Evolutionary conservation across 441 rosid species (phyloP).

Genomic region (Dalechampia spathulata): DNA sequence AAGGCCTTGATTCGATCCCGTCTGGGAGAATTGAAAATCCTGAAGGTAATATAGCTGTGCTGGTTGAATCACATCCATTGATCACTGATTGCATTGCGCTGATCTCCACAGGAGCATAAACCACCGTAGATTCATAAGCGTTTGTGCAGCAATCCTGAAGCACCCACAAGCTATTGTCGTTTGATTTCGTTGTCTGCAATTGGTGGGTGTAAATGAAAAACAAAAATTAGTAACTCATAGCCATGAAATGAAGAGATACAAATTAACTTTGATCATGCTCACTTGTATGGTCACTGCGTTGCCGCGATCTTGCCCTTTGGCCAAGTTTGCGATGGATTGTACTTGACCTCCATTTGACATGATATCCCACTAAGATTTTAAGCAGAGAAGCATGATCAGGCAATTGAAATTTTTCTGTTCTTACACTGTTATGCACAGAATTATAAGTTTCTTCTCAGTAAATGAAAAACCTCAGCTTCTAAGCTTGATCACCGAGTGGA

Average conservation of each 20-base stretch:
- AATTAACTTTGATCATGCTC: background rate
- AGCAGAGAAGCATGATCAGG: conserved; percentile 3
- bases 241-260: too few relatives aligned
- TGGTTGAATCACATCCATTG: conserved; percentile 87
- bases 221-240: background rate
- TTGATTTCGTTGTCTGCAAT: conserved; percentile 64
- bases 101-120: conserved; percentile 78
- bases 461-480: too few relatives aligned
- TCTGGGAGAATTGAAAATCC: conserved; percentile 94
- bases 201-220: background rate
- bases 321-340: conserved; percentile 62
- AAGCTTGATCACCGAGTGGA: too few relatives aligned
- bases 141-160: conserved; percentile 86
- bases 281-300: conserved; percentile 82
- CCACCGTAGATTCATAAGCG: conserved; percentile 71
- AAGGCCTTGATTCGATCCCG: conserved; percentile 75
- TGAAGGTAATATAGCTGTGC: conserved; percentile 65
- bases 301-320: conserved; percentile 94
- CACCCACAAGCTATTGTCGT: conserved; percentile 64
- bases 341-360: conserved; percentile 64
- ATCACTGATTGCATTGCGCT: conserved; percentile 72
- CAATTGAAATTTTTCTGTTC: background rate
- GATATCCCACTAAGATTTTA: conserved; percentile 66
- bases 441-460: too few relatives aligned
- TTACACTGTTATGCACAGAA: background rate